phyloP scores from a whole-genome alignment of 768 basidiomycete genomes.

The Leccinum truebloodii region DNA sequence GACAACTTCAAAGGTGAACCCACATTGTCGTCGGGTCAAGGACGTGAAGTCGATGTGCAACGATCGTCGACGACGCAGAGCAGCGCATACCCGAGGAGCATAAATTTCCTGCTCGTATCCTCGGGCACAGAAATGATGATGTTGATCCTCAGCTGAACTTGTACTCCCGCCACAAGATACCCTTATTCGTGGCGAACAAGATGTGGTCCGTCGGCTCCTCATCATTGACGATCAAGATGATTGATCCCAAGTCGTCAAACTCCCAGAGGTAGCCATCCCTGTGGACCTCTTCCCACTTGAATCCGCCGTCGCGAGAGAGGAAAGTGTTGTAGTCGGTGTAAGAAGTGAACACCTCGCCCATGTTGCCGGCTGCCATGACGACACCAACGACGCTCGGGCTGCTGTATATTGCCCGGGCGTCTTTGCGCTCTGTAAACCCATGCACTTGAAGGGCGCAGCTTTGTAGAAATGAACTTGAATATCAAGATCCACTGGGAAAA shows the following conservation, averaged over 20 bases:
- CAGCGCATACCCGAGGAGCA: conserved; percentile 71
- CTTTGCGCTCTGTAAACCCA: conserved; percentile 91
- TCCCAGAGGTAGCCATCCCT: conserved; percentile 98
- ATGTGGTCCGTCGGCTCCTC: conserved; percentile 90
- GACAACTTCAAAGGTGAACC: conserved; percentile 30
- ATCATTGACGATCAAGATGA: conserved; percentile 93
- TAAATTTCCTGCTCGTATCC: conserved; percentile 90
- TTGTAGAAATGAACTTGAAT: conserved; percentile 38
- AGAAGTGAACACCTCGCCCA: conserved; percentile 76
- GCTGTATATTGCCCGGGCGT: conserved; percentile 91
- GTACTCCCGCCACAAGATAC: conserved; percentile 85
- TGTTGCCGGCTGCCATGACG: conserved; percentile 95
- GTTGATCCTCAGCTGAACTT: conserved; percentile 74
- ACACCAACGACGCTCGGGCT: conserved; percentile 93
- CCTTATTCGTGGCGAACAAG: conserved; percentile 89
- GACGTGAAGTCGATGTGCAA: conserved; percentile 86
- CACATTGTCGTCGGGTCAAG: conserved; percentile 75
- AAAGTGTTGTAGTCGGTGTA: conserved; percentile 94
- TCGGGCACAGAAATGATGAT: conserved; percentile 84
- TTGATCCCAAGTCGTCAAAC: conserved; percentile 95
- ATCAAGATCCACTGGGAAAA: neutral
- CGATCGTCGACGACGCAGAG: conserved; percentile 48
- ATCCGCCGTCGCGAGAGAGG: conserved; percentile 93
- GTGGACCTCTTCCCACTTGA: conserved; percentile 98
- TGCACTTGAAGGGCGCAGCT: conserved; percentile 90